phyloP scores from a whole-genome alignment of 495 filamentous ascomycete species.

The Haplographium delicatum region DNA sequence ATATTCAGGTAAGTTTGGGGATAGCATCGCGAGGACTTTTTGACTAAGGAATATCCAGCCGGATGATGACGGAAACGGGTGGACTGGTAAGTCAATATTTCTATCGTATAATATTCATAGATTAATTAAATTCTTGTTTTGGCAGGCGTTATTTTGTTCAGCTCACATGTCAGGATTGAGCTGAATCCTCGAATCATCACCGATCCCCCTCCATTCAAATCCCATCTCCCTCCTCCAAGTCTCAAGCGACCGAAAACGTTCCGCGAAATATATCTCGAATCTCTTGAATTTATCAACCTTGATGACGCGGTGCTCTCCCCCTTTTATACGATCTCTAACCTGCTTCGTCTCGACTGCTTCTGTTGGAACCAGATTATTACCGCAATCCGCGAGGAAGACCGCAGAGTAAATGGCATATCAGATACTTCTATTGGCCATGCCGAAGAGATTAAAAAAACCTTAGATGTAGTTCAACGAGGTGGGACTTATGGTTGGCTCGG shows the following conservation, averaged over 20 bases:
- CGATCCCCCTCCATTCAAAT: constrained; percentile 22
- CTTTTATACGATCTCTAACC: constrained; percentile 21
- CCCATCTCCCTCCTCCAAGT: constrained; percentile 6
- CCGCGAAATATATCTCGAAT: constrained; percentile 26
- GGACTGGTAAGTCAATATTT: constrained; percentile 25
- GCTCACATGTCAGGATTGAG: constrained; percentile 20
- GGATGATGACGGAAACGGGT: constrained; percentile 17
- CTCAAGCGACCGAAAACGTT: constrained; percentile 16
- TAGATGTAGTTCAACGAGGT: constrained; percentile 20
- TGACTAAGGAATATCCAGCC: constrained; percentile 23
- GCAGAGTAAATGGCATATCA: constrained; percentile 24
- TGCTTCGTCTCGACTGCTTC: constrained; percentile 25
- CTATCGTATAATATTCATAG: too few relatives aligned
- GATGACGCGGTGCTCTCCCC: constrained; percentile 12
- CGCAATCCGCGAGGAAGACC: constrained; percentile 24
- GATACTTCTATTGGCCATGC: constrained; percentile 25
- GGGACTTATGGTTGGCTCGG: constrained; percentile 22
- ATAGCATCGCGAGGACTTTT: constrained; percentile 20
- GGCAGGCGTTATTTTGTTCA: constrained; percentile 24
- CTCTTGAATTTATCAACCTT: constrained; percentile 17
- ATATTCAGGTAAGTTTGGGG: constrained; percentile 14
- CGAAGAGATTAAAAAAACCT: constrained; percentile 25
- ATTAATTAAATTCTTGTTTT: neutral
- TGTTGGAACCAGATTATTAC: constrained; percentile 28
- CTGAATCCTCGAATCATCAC: constrained; percentile 23